phyloP scores from a whole-genome alignment of 345 rosid genomes.

The Gossypium turneri region DNA sequence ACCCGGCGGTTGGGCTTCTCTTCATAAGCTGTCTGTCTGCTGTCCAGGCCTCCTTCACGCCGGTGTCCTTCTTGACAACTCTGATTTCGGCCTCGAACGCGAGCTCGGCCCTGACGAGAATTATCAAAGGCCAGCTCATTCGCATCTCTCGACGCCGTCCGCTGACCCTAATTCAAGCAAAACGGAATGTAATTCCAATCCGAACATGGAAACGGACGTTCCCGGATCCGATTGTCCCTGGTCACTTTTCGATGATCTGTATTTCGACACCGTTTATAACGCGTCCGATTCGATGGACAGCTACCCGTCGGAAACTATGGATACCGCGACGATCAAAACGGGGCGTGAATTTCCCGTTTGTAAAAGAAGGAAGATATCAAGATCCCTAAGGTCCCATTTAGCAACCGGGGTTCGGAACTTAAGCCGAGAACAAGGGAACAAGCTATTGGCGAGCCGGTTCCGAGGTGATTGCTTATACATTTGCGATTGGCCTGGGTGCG shows the following conservation, averaged over 20 bases:
- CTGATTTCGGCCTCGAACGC: constrained; percentile 92
- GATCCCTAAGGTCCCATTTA: constrained; percentile 58
- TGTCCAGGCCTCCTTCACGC: constrained; percentile 90
- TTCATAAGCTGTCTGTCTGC: constrained; percentile 75
- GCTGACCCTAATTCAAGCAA: constrained; percentile 15
- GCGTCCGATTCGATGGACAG: constrained; percentile 41
- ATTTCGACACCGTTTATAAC: constrained; percentile 58
- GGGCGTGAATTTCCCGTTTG: constrained; percentile 24
- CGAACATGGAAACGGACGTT: constrained; percentile 19
- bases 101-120: constrained; percentile 76
- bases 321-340: constrained; percentile 21
- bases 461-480: constrained; percentile 80
- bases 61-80: constrained; percentile 81
- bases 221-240: constrained; percentile 40
- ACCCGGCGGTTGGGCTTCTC: constrained; percentile 74
- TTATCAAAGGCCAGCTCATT: constrained; percentile 18
- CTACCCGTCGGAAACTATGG: constrained; percentile 18
- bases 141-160: constrained; percentile 5
- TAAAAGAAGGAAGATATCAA: constrained; percentile 47
- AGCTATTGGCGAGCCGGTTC: constrained; percentile 84
- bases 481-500: constrained; percentile 93
- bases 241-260: constrained; percentile 87
- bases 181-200: constrained; percentile 5
- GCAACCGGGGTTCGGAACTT: constrained; percentile 74
- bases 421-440: constrained; percentile 83